Percentiles rank a stretch among this genome's conserved stretches.
Conservation (phyloP, 2,329 filamentous ascomycete species). For the Diplodia mutila region DNA sequence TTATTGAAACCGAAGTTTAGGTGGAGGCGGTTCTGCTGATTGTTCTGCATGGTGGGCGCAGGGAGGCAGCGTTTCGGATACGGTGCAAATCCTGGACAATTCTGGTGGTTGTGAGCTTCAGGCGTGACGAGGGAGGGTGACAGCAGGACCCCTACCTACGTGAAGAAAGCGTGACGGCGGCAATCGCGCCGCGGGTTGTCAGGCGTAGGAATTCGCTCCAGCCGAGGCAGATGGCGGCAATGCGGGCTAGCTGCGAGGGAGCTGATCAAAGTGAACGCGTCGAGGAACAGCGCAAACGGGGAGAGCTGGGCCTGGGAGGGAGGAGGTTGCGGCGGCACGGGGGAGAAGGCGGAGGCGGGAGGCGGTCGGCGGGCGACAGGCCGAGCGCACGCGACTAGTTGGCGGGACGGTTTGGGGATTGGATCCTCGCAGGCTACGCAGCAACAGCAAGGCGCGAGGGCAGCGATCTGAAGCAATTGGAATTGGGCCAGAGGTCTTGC, state of each 20-base stretch:
- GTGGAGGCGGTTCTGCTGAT: constrained; percentile 51
- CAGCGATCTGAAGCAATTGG: constrained; percentile 20
- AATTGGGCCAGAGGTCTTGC: constrained; percentile 22
- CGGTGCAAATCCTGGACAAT: constrained; percentile 17
- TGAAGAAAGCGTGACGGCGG: constrained; percentile 15
- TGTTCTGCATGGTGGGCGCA: constrained; percentile 31
- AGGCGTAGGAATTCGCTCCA: not conserved
- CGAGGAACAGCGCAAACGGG: constrained; percentile 17
- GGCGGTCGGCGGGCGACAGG: constrained; percentile 17
- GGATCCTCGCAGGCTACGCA: constrained; percentile 8
- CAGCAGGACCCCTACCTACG: constrained; percentile 24
- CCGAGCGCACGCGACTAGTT: constrained; percentile 9
- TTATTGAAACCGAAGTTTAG: constrained; percentile 56
- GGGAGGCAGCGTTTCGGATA: constrained; percentile 17
- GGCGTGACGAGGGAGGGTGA: constrained; percentile 20
- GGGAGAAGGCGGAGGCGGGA: constrained; percentile 13
- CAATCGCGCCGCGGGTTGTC: constrained; percentile 7
- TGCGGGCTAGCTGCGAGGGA: not conserved
- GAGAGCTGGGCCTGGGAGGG: constrained; percentile 10
- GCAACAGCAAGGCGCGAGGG: constrained; percentile 5
- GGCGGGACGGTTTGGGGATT: not conserved
- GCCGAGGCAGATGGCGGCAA: not conserved
- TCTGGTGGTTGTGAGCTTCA: constrained; percentile 17
- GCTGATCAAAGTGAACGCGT: not conserved
- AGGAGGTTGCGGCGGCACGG: constrained; percentile 20